Conservation (phyloP, 768 basidiomycete genomes). For the Pisolithus orientalis region DNA sequence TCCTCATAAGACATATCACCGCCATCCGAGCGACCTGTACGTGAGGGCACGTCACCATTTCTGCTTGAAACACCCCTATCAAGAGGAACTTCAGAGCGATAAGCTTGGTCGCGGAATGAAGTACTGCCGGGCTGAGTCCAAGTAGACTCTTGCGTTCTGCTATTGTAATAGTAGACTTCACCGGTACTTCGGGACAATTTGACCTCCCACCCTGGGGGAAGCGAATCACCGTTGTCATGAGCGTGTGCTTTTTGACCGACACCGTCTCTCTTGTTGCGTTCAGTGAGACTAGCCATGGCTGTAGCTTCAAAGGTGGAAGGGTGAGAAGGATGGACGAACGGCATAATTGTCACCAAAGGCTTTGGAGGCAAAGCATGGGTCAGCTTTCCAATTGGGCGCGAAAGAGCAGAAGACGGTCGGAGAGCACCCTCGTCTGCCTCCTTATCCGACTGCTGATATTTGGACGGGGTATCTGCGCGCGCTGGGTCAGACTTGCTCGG, state of each 20-base stretch:
- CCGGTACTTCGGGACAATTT: conserved; percentile 44
- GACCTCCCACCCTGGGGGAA: conserved; percentile 59
- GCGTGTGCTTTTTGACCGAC: conserved; percentile 16
- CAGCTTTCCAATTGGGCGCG: conserved; percentile 33
- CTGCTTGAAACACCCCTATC: conserved; percentile 20
- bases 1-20: conserved; percentile 47
- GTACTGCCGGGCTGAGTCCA: conserved; percentile 48
- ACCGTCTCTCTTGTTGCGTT: conserved; percentile 40
- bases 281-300: conserved; percentile 46
- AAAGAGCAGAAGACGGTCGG: conserved; percentile 18
- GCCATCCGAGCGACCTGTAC: conserved; percentile 24
- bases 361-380: conserved; percentile 69
- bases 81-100: conserved; percentile 21
- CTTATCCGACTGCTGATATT: conserved; percentile 5
- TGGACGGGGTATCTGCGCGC: conserved; percentile 8
- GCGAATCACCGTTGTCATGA: conserved; percentile 26
- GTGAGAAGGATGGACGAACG: conserved; percentile 50
- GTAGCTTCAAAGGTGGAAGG: conserved; percentile 56
- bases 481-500: not conserved
- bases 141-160: conserved; percentile 47
- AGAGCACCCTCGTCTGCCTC: conserved; percentile 5
- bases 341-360: conserved; percentile 45
- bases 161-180: conserved; percentile 54
- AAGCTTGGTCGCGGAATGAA: conserved; percentile 19
- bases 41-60: conserved; percentile 19